Evolutionary conservation across 2,329 filamentous ascomycete genomes (phyloP), one percentile per base, ranked within the genome.

Genomic region (Fusarium sp.): DNA sequence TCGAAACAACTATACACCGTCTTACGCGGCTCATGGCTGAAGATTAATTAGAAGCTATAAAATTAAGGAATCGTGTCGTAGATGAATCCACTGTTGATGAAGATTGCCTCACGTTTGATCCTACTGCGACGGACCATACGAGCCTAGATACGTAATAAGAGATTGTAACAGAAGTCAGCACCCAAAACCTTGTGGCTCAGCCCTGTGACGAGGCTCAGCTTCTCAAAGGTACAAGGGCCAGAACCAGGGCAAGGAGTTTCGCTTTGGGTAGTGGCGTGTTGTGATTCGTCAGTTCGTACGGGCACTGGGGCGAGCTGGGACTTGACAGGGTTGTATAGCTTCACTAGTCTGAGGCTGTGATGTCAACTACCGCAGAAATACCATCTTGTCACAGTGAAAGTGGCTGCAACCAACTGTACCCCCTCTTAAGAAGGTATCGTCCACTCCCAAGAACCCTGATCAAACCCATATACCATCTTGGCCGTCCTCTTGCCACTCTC

Each of bases 381-480:
- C 27, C 12, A 33, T 11, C 9, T 32, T 7, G 17, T 8, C 17
- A 32, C 27, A 3, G 6, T 32, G 15, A 17, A 52, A 52, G 17
- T n/a, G 8, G 25, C 47, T 22, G 14, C 6, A 10, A 1, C 11
- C 11, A 56, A 32, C 15, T 20, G 4, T 38, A 1, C 8, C 22
- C 37, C 12, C 9, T n/a, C 6, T 22, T n/a, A 62, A 33, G 20
- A 27, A 4, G 33, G n/a, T 15, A 50, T n/a, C 22, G 4, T 62
- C 22, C 73, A 71, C 8, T 73, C 63, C 2, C 57, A 65, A 4
- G 12, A 50, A 2, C 47, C 71, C 12, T 33, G 6, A 12, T 59
- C 64, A 33, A 73, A 74, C 0, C 68, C 60, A 35, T 65, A 73
- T 7, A 73, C 71, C 9, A 73, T 63, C 14, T 17, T 71, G 0